Base-by-base conservation (phyloP, 2,329 filamentous ascomycete species). In the Mycosphaerella sp. region DNA sequence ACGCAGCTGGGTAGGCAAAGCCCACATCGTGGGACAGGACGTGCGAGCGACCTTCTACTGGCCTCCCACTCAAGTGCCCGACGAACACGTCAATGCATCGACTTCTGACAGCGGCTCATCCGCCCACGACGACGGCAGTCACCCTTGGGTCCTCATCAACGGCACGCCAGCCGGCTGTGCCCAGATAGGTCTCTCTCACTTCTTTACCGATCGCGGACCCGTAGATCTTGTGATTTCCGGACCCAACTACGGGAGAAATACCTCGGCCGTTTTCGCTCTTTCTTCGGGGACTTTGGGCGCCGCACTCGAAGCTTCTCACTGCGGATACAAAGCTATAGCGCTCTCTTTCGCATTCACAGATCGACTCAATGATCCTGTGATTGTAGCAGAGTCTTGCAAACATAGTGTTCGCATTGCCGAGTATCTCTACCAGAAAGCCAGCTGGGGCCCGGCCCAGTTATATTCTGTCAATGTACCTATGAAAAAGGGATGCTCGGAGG, bases 1-100 rank as follows among this genome's bases (percentile, higher is more conserved):
- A 72, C 84, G 91, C 56, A 95, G 89, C 50, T 98, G 93, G 93
- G 97, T 98, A 64, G 90, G 90, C 62, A 98, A 98, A 75, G 93
- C 93, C 2, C 93, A 97, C 71, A 87, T 97, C 65, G 89, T 97
- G 63, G 90, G 90, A 50, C 68, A 80, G 57, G 80, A 83, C 46
- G 82, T 87, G 56, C 86, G 86, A 49, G 84, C 81, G 13, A 82
- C 78, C 40, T 84, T 87, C 67, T 71, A 76, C 43, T 83, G 21
- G 77, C 83, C 35, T 68, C 75, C 42, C 62, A 70, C 44, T 13
- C 49, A 49, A 18, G 62, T 49, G 6, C 66, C 65, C 4, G 54
- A 57, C 13, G 50, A 52, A 8, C 64, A 66, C 45, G 34, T 32
- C 13, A 55, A 59, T 21, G 48, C 47, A 59, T 69, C 54, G 57